These are phyloP conservation scores for Marasmius fiardii DNA, from an alignment of 1,284 basidiomycete species.

Conservation along the genomic window DNA sequence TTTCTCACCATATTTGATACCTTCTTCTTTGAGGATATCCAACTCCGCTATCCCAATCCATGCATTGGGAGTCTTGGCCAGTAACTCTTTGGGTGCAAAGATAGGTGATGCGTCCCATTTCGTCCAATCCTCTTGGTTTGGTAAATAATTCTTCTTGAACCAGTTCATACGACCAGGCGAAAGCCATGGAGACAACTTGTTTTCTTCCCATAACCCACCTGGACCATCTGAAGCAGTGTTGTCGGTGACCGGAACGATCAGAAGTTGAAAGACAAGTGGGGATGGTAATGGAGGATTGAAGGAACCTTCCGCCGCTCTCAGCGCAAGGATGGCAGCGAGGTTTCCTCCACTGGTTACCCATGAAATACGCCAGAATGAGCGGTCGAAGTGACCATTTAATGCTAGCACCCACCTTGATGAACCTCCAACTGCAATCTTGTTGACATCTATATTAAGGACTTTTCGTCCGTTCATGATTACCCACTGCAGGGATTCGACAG, in stretches of 20 bases:
- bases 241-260: constrained; percentile 71
- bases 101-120: constrained; percentile 71
- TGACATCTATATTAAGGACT: constrained; percentile 26
- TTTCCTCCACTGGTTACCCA: constrained; percentile 73
- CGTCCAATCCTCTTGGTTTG: constrained; percentile 52
- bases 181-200: constrained; percentile 58
- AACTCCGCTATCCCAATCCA: constrained; percentile 66
- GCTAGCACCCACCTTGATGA: constrained; percentile 53
- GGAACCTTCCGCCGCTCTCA: constrained; percentile 48
- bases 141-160: constrained; percentile 68
- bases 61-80: constrained; percentile 50
- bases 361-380: neutral
- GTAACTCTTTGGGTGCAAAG: constrained; percentile 55
- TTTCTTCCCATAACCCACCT: constrained; percentile 46
- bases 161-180: constrained; percentile 65
- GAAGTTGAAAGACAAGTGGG: constrained; percentile 58
- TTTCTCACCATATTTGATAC: constrained; percentile 61
- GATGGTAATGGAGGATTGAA: constrained; percentile 39
- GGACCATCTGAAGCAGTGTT: constrained; percentile 48
- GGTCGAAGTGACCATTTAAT: neutral
- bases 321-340: constrained; percentile 62
- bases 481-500: constrained; percentile 65
- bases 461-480: constrained; percentile 41
- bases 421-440: constrained; percentile 49
- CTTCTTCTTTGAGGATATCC: constrained; percentile 69